phyloP scores from a whole-genome alignment of 2,329 filamentous ascomycete genomes.

The Chaetomiaceae sp. region DNA sequence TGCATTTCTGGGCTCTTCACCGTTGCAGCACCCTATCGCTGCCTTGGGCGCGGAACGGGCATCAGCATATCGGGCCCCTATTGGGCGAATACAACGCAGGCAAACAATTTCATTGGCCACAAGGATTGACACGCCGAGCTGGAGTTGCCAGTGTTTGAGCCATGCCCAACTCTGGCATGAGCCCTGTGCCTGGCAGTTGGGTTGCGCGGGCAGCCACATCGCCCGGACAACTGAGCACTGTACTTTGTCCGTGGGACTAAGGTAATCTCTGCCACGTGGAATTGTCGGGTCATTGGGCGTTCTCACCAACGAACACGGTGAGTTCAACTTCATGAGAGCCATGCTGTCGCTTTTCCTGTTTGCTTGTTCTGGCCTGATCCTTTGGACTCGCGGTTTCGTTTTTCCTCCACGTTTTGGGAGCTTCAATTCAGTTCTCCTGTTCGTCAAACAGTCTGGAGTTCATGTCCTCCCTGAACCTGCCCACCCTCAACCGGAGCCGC shows the following conservation, averaged over 20 bases:
- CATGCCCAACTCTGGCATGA: constrained; percentile 3
- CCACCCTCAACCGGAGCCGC: constrained; percentile 15
- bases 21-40: no score
- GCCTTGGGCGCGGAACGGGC: no score
- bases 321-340: neutral
- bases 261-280: constrained; percentile 8
- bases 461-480: constrained; percentile 13
- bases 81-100: neutral
- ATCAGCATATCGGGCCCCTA: no score
- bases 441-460: neutral
- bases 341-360: neutral
- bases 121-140: constrained; percentile 10
- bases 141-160: neutral
- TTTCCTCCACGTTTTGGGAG: no score
- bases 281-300: neutral
- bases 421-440: neutral
- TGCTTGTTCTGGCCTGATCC: neutral
- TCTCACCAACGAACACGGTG: neutral
- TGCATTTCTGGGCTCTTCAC: no score
- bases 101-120: neutral
- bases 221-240: neutral
- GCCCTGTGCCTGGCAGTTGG: neutral
- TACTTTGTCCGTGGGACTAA: neutral
- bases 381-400: neutral
- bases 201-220: constrained; percentile 3